Conservation (phyloP, 2,329 filamentous ascomycete species). For the Coniochaeta ligniaria region DNA sequence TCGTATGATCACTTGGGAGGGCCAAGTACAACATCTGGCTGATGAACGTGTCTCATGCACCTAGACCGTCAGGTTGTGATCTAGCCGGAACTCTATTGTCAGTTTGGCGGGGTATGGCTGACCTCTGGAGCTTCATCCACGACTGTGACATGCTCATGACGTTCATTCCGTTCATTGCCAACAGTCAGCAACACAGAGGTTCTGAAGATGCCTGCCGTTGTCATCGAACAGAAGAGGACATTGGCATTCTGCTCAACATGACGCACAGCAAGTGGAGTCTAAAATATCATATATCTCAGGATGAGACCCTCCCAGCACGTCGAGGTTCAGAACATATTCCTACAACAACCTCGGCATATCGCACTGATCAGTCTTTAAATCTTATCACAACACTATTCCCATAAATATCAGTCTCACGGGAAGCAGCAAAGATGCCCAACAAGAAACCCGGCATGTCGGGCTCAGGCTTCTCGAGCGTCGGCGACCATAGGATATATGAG, state of each 20-base stretch:
- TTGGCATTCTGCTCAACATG: neutral
- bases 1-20: no score
- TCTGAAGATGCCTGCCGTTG: neutral
- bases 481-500: slow-evolving; percentile 57
- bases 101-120: neutral
- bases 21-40: no score
- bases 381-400: no score
- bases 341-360: no score
- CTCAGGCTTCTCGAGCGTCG: neutral
- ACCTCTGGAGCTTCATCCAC: neutral
- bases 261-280: neutral
- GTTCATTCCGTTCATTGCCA: neutral
- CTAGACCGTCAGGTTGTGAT: neutral
- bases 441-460: neutral
- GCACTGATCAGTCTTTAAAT: no score
- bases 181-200: neutral
- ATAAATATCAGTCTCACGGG: no score
- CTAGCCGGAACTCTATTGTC: neutral
- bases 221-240: neutral
- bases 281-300: neutral
- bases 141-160: neutral
- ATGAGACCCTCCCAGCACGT: no score
- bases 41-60: no score
- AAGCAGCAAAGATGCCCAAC: neutral
- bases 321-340: no score